Conservation (phyloP, 306 rosid species). For the Lathyrus oleraceus region DNA sequence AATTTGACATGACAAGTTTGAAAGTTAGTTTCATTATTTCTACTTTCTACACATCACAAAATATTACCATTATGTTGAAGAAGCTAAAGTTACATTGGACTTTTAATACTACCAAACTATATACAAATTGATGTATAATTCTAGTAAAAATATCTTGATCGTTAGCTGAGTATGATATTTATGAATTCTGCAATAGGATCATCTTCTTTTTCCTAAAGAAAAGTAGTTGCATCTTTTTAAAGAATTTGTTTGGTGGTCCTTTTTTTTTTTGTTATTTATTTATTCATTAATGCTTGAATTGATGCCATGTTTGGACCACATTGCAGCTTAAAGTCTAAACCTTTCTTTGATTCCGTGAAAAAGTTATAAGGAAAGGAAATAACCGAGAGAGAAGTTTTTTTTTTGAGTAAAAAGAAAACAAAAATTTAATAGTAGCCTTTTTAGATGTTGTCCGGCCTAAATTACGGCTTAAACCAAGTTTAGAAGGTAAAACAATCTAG, state of each 20-base stretch:
- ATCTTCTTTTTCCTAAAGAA: background rate
- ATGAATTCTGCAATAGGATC: constrained; percentile 1
- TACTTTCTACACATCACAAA: constrained; percentile 8
- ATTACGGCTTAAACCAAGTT: too few species aligned
- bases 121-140: background rate
- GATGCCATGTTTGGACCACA: constrained; percentile 49
- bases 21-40: constrained; percentile 23
- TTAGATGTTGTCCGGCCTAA: too few species aligned
- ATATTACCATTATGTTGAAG: constrained; percentile 31
- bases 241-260: constrained; percentile 46
- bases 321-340: constrained; percentile 24
- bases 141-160: background rate
- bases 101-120: constrained; percentile 1
- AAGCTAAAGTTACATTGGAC: background rate
- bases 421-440: too few species aligned
- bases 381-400: too few species aligned
- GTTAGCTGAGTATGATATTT: constrained; percentile 7
- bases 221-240: constrained; percentile 23
- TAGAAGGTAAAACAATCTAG: too few species aligned
- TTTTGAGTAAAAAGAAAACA: too few species aligned
- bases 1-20: constrained; percentile 27
- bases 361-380: too few species aligned
- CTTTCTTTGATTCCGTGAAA: background rate
- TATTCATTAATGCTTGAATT: constrained; percentile 31
- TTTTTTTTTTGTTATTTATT: constrained; percentile 23